Conservation (phyloP, 768 basidiomycete species). For the Russula brevipes region DNA sequence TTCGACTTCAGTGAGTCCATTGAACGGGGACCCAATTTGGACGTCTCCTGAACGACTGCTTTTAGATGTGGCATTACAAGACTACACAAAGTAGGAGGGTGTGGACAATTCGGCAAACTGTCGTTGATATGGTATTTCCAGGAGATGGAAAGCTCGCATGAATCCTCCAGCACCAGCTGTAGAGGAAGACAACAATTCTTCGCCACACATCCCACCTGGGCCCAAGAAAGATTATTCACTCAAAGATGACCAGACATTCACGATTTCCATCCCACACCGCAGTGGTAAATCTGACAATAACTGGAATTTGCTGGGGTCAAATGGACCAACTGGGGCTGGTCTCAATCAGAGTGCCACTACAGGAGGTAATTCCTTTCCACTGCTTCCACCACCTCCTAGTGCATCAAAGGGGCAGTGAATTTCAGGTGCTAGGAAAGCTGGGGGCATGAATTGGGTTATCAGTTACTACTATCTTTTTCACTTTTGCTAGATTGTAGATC, state of each 20-base stretch:
- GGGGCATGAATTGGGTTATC: too few relatives aligned
- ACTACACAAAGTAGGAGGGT: conserved; percentile 67
- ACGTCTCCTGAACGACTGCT: conserved; percentile 13
- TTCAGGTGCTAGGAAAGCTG: not conserved
- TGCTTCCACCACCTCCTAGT: conserved; percentile 82
- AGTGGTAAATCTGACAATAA: conserved; percentile 37
- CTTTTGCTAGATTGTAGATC: too few relatives aligned
- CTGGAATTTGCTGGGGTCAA: conserved; percentile 31
- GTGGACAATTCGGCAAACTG: not conserved
- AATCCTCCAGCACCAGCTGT: conserved; percentile 42
- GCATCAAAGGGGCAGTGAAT: conserved; percentile 43
- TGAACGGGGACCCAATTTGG: not conserved
- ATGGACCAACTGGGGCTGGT: conserved; percentile 11
- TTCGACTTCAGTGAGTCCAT: conserved; percentile 81
- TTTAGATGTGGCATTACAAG: conserved; percentile 77
- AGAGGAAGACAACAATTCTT: conserved; percentile 37
- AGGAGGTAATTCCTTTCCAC: conserved; percentile 47
- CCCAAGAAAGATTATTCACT: conserved; percentile 92
- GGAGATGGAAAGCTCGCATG: conserved; percentile 23
- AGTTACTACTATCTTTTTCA: too few relatives aligned
- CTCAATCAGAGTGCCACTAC: conserved; percentile 13
- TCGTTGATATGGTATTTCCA: not conserved
- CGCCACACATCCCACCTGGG: conserved; percentile 67
- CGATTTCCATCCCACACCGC: conserved; percentile 85
- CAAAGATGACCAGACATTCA: conserved; percentile 93